Conservation (phyloP, 352 stramenopile genomes). For the Pythium monospermum region DNA sequence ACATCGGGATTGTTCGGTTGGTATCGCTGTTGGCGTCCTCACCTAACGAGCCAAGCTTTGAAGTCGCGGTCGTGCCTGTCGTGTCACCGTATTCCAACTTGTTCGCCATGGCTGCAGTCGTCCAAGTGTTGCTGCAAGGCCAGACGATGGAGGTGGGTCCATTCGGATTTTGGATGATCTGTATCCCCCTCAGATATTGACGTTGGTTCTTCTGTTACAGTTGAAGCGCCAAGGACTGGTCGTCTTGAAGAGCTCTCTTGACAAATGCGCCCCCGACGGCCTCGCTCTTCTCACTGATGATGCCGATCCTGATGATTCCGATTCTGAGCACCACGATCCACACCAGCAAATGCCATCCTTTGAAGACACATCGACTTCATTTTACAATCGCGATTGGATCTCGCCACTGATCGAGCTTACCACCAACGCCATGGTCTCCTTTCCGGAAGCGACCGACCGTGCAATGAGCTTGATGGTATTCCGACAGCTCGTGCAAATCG, state of each 20-base stretch:
- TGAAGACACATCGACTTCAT: too few species aligned
- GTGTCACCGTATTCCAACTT: conserved; percentile 41
- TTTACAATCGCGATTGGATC: conserved; percentile 44
- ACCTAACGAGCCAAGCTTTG: neutral
- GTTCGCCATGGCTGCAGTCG: conserved; percentile 25
- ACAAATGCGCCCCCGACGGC: neutral
- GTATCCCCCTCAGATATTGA: neutral
- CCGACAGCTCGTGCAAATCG: conserved; percentile 27
- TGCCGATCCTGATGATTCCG: neutral
- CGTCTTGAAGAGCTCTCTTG: neutral
- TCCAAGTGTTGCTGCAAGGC: conserved; percentile 12
- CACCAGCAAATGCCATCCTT: too few species aligned
- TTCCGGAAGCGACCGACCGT: conserved; percentile 36
- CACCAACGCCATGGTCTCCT: conserved; percentile 70
- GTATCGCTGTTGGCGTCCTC: neutral
- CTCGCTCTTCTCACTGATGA: neutral
- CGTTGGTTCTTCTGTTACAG: neutral
- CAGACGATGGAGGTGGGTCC: conserved; percentile 7
- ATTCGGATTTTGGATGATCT: neutral
- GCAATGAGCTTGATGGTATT: conserved; percentile 32
- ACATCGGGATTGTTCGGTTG: conserved; percentile 37
- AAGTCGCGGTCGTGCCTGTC: conserved; percentile 3
- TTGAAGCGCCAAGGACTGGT: conserved; percentile 1
- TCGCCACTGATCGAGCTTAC: conserved; percentile 50
- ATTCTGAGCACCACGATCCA: too few species aligned